Base-by-base conservation (phyloP, 1,284 basidiomycete genomes). In the Ceratobasidium sp. region DNA sequence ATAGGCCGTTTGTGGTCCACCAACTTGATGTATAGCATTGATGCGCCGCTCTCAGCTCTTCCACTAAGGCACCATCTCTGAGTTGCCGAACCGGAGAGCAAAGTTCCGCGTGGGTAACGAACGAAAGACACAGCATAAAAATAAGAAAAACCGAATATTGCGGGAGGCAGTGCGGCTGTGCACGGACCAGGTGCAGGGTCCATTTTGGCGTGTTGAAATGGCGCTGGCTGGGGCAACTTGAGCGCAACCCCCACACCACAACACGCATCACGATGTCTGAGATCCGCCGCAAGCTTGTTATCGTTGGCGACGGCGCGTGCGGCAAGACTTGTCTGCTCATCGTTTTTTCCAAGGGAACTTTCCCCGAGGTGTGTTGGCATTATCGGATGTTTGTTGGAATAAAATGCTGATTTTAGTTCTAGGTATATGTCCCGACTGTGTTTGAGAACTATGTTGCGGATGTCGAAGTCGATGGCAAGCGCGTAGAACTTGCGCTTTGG, bases 371-470 rank as follows among this genome's bases (percentile, higher is more conserved):
- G 82, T 77, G 87, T 85, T 17, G 33, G 17, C 40, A 6, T 2
- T 38, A 48, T 65, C 50, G 5, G 38, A 62, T 2, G 3, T 20
- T 44, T 56, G 26, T n/a, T 20, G 17, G 38, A 17, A 50, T 13
- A 26, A 23, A 46, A 48, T 3, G 62, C 62, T 75, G 56, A 62
- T 33, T 15, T 0, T 42, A 54, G 17, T 75, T 82, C n/a, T 33
- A 96, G 93, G 94, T 96, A 81, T 96, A 96, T 84, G 93, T 96
- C 80, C 95, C 96, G 62, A 97, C 96, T 78, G 95, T 97, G 67
- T 97, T 97, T 82, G 96, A 97, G 87, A 93, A 93, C 88, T 93
- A 96, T 83, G 95, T 95, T 70, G 93, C 93, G 81, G 94, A 96
- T n/a, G n/a, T n/a, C n/a, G n/a, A n/a, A 85, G 94, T 96, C 77